Evolutionary conservation across 306 rosid species (phyloP), one percentile per base, ranked within the genome.

Genomic region (Begonia masoniana): DNA sequence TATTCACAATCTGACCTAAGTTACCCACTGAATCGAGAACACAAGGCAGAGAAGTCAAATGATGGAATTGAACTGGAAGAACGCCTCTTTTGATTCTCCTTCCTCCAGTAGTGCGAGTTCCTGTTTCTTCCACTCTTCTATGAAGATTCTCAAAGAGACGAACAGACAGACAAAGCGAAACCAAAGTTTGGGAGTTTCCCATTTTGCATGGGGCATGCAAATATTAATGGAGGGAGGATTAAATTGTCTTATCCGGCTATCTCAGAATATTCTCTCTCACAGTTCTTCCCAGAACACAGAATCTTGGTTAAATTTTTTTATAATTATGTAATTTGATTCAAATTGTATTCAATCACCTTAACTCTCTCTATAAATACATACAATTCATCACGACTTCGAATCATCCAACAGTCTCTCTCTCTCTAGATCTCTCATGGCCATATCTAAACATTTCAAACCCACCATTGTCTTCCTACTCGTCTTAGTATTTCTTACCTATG

Each of bases 121-220:
- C 7, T 47, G 12, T 47, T 4, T 47, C 15, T 14, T 12, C 15
- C 50, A 47, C 15, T 47, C 14, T 6, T 47, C 50, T 7, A 14
- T 12, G 5, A 47, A 47, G 50, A 47, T 47, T 50, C 10, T 50
- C 23, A 50, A 15, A 50, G 24, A 50, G 16, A 50, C 16, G 15
- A 24, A 17, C 12, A 14, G 10, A 17, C 11, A 14, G 17, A 17
- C 11, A 14, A 15, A 16, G 16, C 14, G 9, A 10, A 50, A 17
- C 14, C 7, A 45, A 47, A 49, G 10, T 31, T 31, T 31, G 39
- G 39, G 17, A 6, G 57, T 45, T 60, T 52, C 55, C 41, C 48
- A 52, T 35, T 51, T 55, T 68, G 85, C 75, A 77, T 70, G 85
- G 60, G 43, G 56, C 82, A 70, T 77, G 82, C 74, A 79, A 57